phyloP scores from a whole-genome alignment of 2,329 filamentous ascomycete species.

The Fusarium continuum region DNA sequence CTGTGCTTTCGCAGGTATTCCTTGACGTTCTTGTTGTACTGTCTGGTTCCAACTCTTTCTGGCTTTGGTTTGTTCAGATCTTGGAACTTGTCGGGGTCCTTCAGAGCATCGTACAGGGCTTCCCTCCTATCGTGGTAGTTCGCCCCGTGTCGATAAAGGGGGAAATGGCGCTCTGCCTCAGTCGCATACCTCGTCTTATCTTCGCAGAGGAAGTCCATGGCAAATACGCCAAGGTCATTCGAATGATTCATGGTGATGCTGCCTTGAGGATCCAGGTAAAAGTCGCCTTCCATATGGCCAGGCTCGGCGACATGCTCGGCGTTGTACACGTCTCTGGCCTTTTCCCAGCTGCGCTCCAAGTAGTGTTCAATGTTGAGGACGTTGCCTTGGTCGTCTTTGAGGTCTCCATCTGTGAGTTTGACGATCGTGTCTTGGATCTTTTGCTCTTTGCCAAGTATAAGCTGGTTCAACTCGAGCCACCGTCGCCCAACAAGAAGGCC shows the following conservation, averaged over 20 bases:
- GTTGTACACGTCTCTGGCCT: slow-evolving; percentile 23
- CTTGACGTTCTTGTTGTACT: slow-evolving; percentile 22
- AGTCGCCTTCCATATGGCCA: slow-evolving; percentile 12
- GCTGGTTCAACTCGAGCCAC: slow-evolving; percentile 3
- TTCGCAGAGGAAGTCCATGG: slow-evolving; percentile 29
- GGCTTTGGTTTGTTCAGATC: background rate
- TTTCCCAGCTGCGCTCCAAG: slow-evolving; percentile 14
- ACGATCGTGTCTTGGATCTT: slow-evolving; percentile 21
- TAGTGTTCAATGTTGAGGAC: slow-evolving; percentile 3
- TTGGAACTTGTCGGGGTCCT: background rate
- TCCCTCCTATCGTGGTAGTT: slow-evolving; percentile 18
- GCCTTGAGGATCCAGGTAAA: slow-evolving; percentile 16
- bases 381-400: background rate
- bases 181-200: background rate
- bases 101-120: background rate
- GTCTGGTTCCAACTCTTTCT: background rate
- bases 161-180: background rate
- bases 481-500: background rate
- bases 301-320: background rate
- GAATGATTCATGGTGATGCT: slow-evolving; percentile 19
- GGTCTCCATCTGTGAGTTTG: background rate
- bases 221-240: slow-evolving; percentile 31
- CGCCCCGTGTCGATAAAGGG: slow-evolving; percentile 34
- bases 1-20: slow-evolving; percentile 13
- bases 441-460: slow-evolving; percentile 16